Base-by-base conservation (phyloP, 805 yeast species). In the Candida nitratophila region DNA sequence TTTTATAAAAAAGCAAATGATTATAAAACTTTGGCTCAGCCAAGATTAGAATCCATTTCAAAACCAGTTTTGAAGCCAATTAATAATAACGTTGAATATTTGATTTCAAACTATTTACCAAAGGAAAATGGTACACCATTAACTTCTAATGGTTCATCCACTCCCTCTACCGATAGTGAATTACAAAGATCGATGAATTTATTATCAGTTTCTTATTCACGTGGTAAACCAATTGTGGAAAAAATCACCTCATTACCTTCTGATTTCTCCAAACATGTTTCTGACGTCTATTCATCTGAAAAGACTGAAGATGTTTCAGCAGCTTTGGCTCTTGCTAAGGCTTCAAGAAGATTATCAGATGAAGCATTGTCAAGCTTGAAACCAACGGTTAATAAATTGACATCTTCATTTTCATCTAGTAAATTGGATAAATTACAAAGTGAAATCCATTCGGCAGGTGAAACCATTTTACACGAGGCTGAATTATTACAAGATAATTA, bases 281-380 rank as follows among this genome's bases (percentile, higher is more conserved):
- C 54, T n/a, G 52, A 51, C 19, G 57, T 59, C 24, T 67, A 64
- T 49, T 34, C 47, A 15, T 50, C 52, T 16, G 68, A 65, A 46
- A 51, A 52, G 42, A 50, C 53, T 14, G 59, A 64, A 24, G 48
- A 54, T 4, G 48, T 55, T 1, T 50, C 64, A 3, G 48, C 66
- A 16, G 52, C 66, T 14, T 54, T 53, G 24, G 70, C 69, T 2
- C 50, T 67, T n/a, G 61, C 64, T 2, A 61, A 64, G 39, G 61
- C 71, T 16, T 61, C 71, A 20, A 56, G 63, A 47, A 58, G 61
- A 42, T 56, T 67, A 34, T 64, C 70, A 2, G 55, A 50, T 35
- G 70, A 66, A 49, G 70, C 68, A 3, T 55, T 53, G 40, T 44
- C 55, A 20, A 46, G 59, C 6, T 48, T 58, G 35, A 50, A 55